Conservation (phyloP, 768 basidiomycete genomes). For the Ephemerocybe angulata region DNA sequence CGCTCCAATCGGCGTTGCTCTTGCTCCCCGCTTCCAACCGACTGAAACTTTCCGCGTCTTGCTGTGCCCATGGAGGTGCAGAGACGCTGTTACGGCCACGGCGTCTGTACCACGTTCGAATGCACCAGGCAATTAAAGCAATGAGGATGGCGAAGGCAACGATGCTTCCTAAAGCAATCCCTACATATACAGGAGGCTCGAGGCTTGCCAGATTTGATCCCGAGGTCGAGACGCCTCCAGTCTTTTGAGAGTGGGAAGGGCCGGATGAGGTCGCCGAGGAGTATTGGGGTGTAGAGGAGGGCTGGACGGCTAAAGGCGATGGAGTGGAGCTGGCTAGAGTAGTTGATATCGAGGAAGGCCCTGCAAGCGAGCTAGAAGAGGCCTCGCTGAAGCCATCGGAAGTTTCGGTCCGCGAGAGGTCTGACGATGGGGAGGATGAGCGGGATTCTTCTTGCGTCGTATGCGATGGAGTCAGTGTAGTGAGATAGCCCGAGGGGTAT, state of each 20-base stretch:
- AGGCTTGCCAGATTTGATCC: constrained; percentile 16
- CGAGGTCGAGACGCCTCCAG: constrained; percentile 2
- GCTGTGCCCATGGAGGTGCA: constrained; percentile 30
- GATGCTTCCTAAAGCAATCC: constrained; percentile 46
- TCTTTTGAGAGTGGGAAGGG: constrained; percentile 6
- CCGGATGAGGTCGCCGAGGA: neutral
- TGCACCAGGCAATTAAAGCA: constrained; percentile 46
- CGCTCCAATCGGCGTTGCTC: constrained; percentile 2
- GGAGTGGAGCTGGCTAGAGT: neutral
- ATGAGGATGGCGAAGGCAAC: constrained; percentile 41
- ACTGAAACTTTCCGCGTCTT: constrained; percentile 19
- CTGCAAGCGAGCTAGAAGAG: neutral
- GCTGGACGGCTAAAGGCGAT: constrained; percentile 8
- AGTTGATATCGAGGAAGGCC: neutral
- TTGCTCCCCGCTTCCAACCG: constrained; percentile 11
- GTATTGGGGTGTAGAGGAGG: constrained; percentile 2
- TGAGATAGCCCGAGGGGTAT: constrained; percentile 5
- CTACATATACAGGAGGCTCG: constrained; percentile 45
- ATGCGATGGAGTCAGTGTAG: constrained; percentile 6
- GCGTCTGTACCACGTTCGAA: constrained; percentile 36
- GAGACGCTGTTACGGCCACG: constrained; percentile 24
- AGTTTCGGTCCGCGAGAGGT: neutral
- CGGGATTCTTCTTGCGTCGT: no score
- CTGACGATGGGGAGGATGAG: constrained; percentile 7
- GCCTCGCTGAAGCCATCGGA: neutral